Conservation (phyloP, 495 filamentous ascomycete genomes). For the Pseudotulostoma volvatum region DNA sequence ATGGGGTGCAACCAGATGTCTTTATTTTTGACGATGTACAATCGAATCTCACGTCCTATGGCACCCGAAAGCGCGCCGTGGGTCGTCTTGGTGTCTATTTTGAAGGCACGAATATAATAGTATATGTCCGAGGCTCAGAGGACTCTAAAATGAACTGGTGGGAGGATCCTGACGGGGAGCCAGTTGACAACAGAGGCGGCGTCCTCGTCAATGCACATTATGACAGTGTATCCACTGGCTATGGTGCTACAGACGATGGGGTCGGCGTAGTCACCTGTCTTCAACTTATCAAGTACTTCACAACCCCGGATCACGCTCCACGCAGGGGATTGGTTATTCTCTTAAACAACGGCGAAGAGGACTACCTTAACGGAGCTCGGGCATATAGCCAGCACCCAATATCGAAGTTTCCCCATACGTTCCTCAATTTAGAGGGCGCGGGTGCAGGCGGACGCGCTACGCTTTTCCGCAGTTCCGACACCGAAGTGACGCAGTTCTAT, state of each 20-base stretch:
- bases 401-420: slow-evolving; percentile 58
- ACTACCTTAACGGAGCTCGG: slow-evolving; percentile 76
- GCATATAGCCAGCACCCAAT: slow-evolving; percentile 75
- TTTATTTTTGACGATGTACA: slow-evolving; percentile 61
- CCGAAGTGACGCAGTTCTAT: slow-evolving; percentile 72
- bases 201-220: slow-evolving; percentile 93
- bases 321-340: slow-evolving; percentile 68
- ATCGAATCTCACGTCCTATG: slow-evolving; percentile 57
- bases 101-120: slow-evolving; percentile 82
- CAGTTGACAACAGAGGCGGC: slow-evolving; percentile 49
- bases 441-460: slow-evolving; percentile 83
- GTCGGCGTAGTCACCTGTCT: slow-evolving; percentile 73
- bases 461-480: slow-evolving; percentile 73
- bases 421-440: slow-evolving; percentile 89
- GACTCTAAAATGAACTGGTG: slow-evolving; percentile 54
- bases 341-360: slow-evolving; percentile 93
- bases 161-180: slow-evolving; percentile 27
- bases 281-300: slow-evolving; percentile 82
- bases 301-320: slow-evolving; percentile 54
- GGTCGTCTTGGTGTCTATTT: slow-evolving; percentile 45
- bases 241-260: slow-evolving; percentile 86
- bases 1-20: slow-evolving; percentile 25
- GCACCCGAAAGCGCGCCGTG: slow-evolving; percentile 8
- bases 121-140: slow-evolving; percentile 71
- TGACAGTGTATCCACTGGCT: slow-evolving; percentile 84